These are phyloP conservation scores for Aspergillus novoparasiticus DNA, from an alignment of 2,329 filamentous ascomycete genomes.

Conservation along the genomic window DNA sequence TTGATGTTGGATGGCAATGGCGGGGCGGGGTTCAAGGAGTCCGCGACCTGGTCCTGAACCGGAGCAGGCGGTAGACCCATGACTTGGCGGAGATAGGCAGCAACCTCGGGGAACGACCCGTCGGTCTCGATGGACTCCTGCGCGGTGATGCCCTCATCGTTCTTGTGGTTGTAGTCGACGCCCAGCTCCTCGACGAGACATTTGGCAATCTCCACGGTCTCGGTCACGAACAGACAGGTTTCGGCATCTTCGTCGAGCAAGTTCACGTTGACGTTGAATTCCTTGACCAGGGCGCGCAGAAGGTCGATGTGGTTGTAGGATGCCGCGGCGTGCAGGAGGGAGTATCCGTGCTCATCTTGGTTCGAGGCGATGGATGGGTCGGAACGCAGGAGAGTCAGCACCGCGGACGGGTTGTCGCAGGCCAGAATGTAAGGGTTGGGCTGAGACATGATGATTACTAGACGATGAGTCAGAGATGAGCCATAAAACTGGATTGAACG, in stretches of 20 bases:
- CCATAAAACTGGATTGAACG: not conserved
- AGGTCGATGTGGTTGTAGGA: conserved; percentile 89
- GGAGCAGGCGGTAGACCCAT: conserved; percentile 31
- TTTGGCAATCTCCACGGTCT: conserved; percentile 76
- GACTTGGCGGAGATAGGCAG: conserved; percentile 64
- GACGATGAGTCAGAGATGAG: conserved; percentile 14
- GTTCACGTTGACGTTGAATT: conserved; percentile 78
- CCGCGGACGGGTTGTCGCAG: conserved; percentile 74
- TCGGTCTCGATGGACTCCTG: conserved; percentile 78
- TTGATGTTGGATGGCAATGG: conserved; percentile 74
- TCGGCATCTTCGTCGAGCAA: conserved; percentile 88
- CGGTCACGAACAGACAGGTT: conserved; percentile 91
- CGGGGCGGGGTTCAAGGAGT: conserved; percentile 53
- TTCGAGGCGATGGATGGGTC: conserved; percentile 74
- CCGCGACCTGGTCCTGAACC: conserved; percentile 29
- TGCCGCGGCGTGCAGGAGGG: conserved; percentile 85
- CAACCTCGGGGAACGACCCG: conserved; percentile 74
- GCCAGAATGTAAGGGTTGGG: conserved; percentile 73
- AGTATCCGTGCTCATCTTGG: conserved; percentile 93
- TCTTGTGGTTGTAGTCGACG: conserved; percentile 65
- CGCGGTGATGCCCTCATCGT: conserved; percentile 77
- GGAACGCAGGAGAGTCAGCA: conserved; percentile 73
- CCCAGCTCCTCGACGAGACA: conserved; percentile 81
- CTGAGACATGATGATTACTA: conserved; percentile 33
- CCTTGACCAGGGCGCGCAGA: conserved; percentile 71